A percentile compares a stretch with the other conserved stretches of the same genome.
Evolutionary conservation across 2,329 filamentous ascomycete species (phyloP).

Genomic region (Xylariaceae sp.): DNA sequence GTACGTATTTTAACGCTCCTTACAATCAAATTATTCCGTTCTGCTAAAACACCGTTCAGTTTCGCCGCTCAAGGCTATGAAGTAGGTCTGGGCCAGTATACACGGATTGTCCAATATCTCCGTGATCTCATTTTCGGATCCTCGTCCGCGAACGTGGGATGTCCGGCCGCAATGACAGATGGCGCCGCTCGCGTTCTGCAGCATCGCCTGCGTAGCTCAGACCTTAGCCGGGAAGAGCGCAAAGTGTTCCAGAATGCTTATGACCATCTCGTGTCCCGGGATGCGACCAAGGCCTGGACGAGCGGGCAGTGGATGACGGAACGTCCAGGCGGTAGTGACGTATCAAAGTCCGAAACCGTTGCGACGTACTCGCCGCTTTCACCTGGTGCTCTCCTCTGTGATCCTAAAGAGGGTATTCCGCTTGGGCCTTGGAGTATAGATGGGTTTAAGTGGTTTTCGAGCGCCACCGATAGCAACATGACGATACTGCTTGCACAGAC

Average conservation of each 20-base stretch:
- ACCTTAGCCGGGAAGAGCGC: conserved; percentile 24
- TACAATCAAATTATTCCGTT: background rate
- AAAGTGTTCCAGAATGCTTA: conserved; percentile 49
- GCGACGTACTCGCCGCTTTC: conserved; percentile 40
- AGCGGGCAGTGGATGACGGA: conserved; percentile 71
- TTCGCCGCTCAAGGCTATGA: conserved; percentile 67
- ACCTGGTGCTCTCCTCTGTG: conserved; percentile 20
- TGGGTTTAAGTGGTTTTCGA: conserved; percentile 70
- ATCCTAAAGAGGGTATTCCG: conserved; percentile 23
- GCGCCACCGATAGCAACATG: conserved; percentile 65
- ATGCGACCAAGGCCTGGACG: conserved; percentile 57
- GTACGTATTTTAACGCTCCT: conserved; percentile 17
- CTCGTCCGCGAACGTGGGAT: conserved; percentile 49
- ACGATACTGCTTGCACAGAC: conserved; percentile 62
- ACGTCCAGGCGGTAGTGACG: conserved; percentile 62
- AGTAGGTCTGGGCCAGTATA: conserved; percentile 54
- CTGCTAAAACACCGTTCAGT: conserved; percentile 9
- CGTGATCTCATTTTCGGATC: conserved; percentile 31
- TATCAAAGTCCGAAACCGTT: conserved; percentile 62
- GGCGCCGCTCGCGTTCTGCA: conserved; percentile 49
- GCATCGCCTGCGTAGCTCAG: conserved; percentile 34
- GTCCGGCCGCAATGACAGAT: conserved; percentile 61
- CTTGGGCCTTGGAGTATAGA: conserved; percentile 52
- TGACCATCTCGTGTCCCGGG: conserved; percentile 50
- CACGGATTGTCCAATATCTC: conserved; percentile 65